Base-by-base conservation (phyloP, 1,139 yeast species). In the Taiozyma sp. region DNA sequence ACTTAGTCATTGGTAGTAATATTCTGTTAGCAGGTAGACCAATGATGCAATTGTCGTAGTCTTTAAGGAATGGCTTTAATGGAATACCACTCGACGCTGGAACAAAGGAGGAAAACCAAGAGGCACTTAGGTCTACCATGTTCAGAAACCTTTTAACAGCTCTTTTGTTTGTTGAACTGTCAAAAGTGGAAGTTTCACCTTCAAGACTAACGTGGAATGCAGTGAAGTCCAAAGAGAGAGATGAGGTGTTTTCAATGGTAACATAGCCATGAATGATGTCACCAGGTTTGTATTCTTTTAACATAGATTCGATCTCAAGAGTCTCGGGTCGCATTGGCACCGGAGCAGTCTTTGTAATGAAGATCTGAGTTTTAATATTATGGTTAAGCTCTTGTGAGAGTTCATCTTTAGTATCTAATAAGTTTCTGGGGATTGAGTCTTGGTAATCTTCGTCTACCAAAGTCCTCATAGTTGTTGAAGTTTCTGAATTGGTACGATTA, bases 141-240 rank as follows among this genome's bases (percentile, higher is more conserved):
- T 71, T 65, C 36, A 75, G 54, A 53, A 74, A 71, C 29, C 70
- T 64, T 50, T 71, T 70, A 14, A 62, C 59, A 5, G 67, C 63
- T 48, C 53, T 67, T 53, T 55, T 67, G 57, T 52, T 66, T 28
- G 55, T 53, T 16, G 56, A 49, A 23, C 53, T 48, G 46, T 70
- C 70, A 12, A 68, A 62, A 2, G 72, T 59, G 0, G 72, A 63
- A 7, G 64, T 60, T 8, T 59, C 64, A 0, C 87, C 87, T 62
- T 83, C 87, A 38, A 83, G 65, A 2, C 83, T 77, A 13, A 82
- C 84, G 46, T 78, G 72, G 58, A 82, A 74, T 79, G 79, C 79
- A 56, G 81, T 83, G 58, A 81, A 83, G 10, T 75, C 75, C 4
- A 82, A 63, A 0, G 72, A 69, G 14, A 67, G 60, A 1, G 64